Percentiles rank a stretch among this genome's conserved stretches.
phyloP scores from a whole-genome alignment of 164 flowering plant species.

The Magnolia changhungtana region DNA sequence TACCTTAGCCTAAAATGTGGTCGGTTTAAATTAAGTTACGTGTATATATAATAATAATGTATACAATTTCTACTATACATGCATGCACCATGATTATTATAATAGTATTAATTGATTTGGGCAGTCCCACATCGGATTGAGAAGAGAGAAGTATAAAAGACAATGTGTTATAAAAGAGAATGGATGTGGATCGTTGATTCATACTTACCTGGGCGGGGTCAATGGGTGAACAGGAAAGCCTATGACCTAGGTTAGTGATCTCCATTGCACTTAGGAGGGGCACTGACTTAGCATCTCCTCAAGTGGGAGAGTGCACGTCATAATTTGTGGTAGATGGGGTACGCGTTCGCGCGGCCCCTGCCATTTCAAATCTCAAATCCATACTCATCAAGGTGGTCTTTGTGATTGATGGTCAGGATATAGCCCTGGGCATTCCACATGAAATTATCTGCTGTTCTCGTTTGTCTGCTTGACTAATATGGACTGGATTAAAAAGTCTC shows the following conservation, averaged over 20 bases:
- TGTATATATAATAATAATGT: too few species aligned
- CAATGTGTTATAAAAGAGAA: background rate
- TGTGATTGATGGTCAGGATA: background rate
- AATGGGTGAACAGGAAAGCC: conserved; percentile 32
- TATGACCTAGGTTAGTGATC: conserved; percentile 32
- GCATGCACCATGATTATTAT: too few species aligned
- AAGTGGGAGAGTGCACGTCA: conserved; percentile 8
- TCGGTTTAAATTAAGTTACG: too few species aligned
- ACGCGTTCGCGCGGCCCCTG: conserved; percentile 7
- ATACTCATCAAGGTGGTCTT: background rate
- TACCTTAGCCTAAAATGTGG: too few species aligned
- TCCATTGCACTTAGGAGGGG: conserved; percentile 29
- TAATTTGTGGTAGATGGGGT: conserved; percentile 1
- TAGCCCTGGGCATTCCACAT: too few species aligned
- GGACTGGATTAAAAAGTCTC: too few species aligned
- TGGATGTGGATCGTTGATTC: background rate
- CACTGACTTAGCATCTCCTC: conserved; percentile 1
- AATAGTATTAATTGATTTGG: background rate
- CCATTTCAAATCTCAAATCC: background rate
- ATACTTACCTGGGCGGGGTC: conserved; percentile 45
- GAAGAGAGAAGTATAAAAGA: background rate
- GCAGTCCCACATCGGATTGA: background rate
- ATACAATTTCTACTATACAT: too few species aligned
- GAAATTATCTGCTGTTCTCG: too few species aligned
- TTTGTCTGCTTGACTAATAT: too few species aligned